phyloP scores from a whole-genome alignment of 2,329 filamentous ascomycete genomes.

The Ascochyta clinopodiicola region DNA sequence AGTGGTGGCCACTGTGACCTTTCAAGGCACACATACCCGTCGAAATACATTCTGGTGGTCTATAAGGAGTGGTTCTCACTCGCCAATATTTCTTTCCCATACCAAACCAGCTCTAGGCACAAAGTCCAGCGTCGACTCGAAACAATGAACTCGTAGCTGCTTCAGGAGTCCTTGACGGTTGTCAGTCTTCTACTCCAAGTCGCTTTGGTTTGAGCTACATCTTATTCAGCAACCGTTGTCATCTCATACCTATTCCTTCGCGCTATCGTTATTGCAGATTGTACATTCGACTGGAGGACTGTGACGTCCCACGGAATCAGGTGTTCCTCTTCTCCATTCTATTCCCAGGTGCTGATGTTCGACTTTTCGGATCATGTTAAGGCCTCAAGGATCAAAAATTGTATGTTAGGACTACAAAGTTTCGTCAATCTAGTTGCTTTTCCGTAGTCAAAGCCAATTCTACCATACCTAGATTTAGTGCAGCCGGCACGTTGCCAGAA shows the following conservation, averaged over 20 bases:
- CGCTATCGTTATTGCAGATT: not conserved
- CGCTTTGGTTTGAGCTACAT: too few species aligned
- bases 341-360: not conserved
- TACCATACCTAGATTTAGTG: too few species aligned
- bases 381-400: not conserved
- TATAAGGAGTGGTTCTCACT: not conserved
- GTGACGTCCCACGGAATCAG: not conserved
- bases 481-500: too few species aligned
- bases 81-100: not conserved
- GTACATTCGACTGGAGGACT: not conserved
- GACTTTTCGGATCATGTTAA: not conserved
- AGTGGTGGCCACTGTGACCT: not conserved
- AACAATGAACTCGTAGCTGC: not conserved
- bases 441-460: too few species aligned
- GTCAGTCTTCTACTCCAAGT: not conserved
- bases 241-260: conserved; percentile 9
- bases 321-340: not conserved
- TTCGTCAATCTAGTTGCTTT: not conserved
- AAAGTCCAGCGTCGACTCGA: not conserved
- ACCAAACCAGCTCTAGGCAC: not conserved
- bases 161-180: not conserved
- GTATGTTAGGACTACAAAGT: not conserved
- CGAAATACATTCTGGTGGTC: not conserved
- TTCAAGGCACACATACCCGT: not conserved
- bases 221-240: not conserved